Evolutionary conservation across 1,284 basidiomycete genomes (phyloP), one percentile per base, ranked within the genome.

Genomic region (Rhodotorula sp.): DNA sequence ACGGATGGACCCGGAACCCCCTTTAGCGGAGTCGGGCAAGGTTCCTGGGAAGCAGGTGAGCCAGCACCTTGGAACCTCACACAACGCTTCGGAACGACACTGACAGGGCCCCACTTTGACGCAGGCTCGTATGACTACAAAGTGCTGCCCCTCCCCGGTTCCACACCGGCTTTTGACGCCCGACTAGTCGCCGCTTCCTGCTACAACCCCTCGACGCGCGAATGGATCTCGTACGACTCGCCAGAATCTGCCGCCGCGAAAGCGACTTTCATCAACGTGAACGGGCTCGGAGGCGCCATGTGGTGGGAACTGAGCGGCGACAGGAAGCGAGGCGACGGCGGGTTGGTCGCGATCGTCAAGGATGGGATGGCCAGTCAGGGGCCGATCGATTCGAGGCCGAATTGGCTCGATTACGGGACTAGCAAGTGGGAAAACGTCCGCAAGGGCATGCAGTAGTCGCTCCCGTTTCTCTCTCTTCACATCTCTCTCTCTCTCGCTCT

Each of bases 191-290:
- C 90, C 1, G 88, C 87, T 68, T 94, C 89, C 80, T 90, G 88
- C 26, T 92, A 91, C 80, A 88, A 93, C 79, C 81, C 87, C 81
- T 87, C 47, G 19, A 79, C 80, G 60, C 70, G 80, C n/a, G 81
- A 83, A 49, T 80, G 84, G 66, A 88, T 95, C 61, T 89, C 88
- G 8, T 95, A 94, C 81, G 93, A 97, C 78, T 89, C 88, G 0
- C 89, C 89, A 4, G 82, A 87, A 72, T 88, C 93, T 73, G 88
- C 88, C 55, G 83, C 81, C 45, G 81, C 86, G 75, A 97, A 97
- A 83, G 87, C 89, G 4, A 83, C 89, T 68, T 95, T 93, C 78
- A 87, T 93, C 75, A 82, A 83, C 54, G 49, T 64, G 16, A 73
- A 77, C 57, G 65, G 55, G 28, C 70, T 78, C 23, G 69, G 68